Base-by-base conservation (phyloP, 139 green algal genomes). In the Micractinium sp. region DNA sequence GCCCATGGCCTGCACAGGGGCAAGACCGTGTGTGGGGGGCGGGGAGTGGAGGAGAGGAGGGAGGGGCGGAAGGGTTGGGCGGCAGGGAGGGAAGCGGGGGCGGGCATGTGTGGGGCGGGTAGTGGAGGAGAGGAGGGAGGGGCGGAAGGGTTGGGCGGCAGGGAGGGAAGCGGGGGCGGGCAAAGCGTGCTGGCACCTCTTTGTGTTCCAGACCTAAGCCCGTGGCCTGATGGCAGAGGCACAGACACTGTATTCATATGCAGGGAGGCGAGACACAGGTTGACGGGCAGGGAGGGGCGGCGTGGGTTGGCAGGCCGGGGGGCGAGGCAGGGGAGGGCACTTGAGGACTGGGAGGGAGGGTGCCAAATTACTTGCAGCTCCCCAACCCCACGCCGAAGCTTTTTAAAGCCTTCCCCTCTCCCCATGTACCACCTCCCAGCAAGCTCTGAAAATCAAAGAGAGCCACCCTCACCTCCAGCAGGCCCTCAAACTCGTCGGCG, bases 1-100 rank as follows among this genome's bases (percentile, higher is more conserved):
- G 13, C 89, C 89, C 66, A 93, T 92, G 33, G 92, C 86, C 86
- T 90, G 71, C 29, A 35, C 38, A 61, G 80, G 73, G 29, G 41
- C n/a, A 69, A 86, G 23, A 77, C 36, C 22, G 63, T 19, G 41
- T 80, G 39, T 56, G 61, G 53, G 12, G 63, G 31, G 61, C 5
- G 29, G 23, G 29, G 47, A 9, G 47, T 5, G 47, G 47, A 56
- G 19, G 35, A 81, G 13, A 77, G 27, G n/a, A n/a, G n/a, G n/a
- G n/a, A n/a, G n/a, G n/a, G n/a, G n/a, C n/a, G n/a, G n/a, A n/a
- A n/a, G n/a, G n/a, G n/a, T n/a, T n/a, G n/a, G n/a, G n/a, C n/a
- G n/a, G 71, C 71, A 77, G 3, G 9, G 23, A 29, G 66, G 2
- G 23, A 73, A 29, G 14, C 2, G 9, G 66, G 22, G 66, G 66